Evolutionary conservation across 148 eudicot genomes (phyloP), one percentile per base, ranked within the genome.

Genomic region (Dysphania ambrosioides): DNA sequence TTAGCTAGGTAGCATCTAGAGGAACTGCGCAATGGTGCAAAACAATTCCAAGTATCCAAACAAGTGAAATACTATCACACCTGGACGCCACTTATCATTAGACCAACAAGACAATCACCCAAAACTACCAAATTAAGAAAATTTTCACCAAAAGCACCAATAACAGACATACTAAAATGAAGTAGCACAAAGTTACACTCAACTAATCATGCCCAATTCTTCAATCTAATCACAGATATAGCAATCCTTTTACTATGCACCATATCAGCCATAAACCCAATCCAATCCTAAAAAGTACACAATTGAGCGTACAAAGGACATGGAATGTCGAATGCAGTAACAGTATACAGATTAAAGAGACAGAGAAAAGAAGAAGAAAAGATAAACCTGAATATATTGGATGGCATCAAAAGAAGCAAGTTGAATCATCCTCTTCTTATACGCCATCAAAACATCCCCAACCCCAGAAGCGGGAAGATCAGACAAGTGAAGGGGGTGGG

Each of bases 381-480:
- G 24, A 53, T 23, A 70, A 76, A 86, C 98, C 98, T 95, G 97
- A 82, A 95, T 82, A 75, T 92, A 95, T 61, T 83, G 75, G 44
- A 95, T 81, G 16, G 86, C 83, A 15, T 82, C 85, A 68, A 68
- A 76, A 66, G 68, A 68, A 13, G 68, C 83, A 79, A 95, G 76
- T 82, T 95, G 91, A 21, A 79, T 49, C 29, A 88, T 77, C 84
- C 99, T 89, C 85, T 86, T 85, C 86, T 85, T 92, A 73, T 86
- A 92, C 79, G 97, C 97, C 82, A 95, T 51, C 69, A 95, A 38
- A 70, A 95, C 94, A 57, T 84, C 88, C 0, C 84, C 96, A 38
- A 95, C 80, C 35, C 78, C 88, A n/a, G 26, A 64, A 68, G 84
- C 82, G 5, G 83, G 24, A 57, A 95, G 88, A 81, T 92, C 97